Conservation (phyloP, 2,329 filamentous ascomycete genomes). For the Venturia asperata region DNA sequence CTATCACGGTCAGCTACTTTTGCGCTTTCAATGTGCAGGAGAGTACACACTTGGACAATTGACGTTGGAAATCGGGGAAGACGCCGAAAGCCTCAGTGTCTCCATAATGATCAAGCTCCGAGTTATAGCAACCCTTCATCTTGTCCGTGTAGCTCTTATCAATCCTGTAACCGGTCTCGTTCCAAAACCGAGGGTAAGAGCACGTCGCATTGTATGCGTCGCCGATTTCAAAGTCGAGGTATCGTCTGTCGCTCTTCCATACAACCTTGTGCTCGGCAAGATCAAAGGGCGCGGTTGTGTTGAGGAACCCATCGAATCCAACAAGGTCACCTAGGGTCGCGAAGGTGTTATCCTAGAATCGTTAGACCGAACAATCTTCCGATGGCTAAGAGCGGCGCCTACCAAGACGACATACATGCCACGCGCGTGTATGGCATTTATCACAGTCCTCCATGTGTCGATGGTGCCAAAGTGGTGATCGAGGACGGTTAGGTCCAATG, state of each 20-base stretch:
- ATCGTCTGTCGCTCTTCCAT: slow-evolving; percentile 49
- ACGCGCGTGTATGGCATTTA: slow-evolving; percentile 50
- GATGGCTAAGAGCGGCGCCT: slow-evolving; percentile 50
- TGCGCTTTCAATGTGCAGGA: no score
- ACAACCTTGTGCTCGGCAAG: slow-evolving; percentile 48
- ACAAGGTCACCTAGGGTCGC: slow-evolving; percentile 51
- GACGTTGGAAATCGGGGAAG: slow-evolving; percentile 55
- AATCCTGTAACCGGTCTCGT: slow-evolving; percentile 42
- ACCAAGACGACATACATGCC: slow-evolving; percentile 56
- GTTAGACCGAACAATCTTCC: slow-evolving; percentile 23
- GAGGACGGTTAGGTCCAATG: slow-evolving; percentile 51
- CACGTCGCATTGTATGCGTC: slow-evolving; percentile 49
- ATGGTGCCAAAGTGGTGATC: slow-evolving; percentile 56
- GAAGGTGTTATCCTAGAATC: slow-evolving; percentile 13
- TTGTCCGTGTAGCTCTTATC: slow-evolving; percentile 38
- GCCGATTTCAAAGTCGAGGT: slow-evolving; percentile 50
- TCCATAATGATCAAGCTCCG: slow-evolving; percentile 57
- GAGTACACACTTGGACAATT: slow-evolving; percentile 50
- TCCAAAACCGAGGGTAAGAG: slow-evolving; percentile 54
- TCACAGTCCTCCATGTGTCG: slow-evolving; percentile 47
- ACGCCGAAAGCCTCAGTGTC: slow-evolving; percentile 57
- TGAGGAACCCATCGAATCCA: slow-evolving; percentile 53
- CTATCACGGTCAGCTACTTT: neutral
- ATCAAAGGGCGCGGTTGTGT: slow-evolving; percentile 49
- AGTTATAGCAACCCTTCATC: slow-evolving; percentile 51